Conservation (phyloP, 2,329 filamentous ascomycete species). For the Aphanoascus verrucosus region DNA sequence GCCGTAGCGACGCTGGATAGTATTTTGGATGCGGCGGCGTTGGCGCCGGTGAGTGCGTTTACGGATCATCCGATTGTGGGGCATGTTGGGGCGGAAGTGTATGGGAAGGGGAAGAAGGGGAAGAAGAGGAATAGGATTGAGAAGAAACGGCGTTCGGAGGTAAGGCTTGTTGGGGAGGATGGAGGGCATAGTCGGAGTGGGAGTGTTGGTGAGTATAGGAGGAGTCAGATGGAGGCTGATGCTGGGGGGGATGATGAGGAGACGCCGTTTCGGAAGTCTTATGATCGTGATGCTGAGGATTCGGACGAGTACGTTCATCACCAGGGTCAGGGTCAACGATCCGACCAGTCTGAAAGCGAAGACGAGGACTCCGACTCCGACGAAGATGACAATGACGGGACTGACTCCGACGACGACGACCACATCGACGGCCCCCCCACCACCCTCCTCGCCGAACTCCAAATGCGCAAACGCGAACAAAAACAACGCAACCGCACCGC, state of each 20-base stretch:
- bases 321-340: slow-evolving; percentile 15
- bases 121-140: slow-evolving; percentile 26
- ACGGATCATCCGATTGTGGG: slow-evolving; percentile 80
- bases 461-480: slow-evolving; percentile 80
- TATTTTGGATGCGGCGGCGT: slow-evolving; percentile 80
- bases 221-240: slow-evolving; percentile 18
- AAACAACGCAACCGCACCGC: slow-evolving; percentile 65
- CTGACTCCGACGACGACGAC: slow-evolving; percentile 31
- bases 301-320: not conserved
- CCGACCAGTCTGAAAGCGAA: slow-evolving; percentile 19
- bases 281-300: slow-evolving; percentile 14
- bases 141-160: slow-evolving; percentile 8
- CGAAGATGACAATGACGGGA: slow-evolving; percentile 22
- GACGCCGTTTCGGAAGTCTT: slow-evolving; percentile 15
- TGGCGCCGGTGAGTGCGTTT: slow-evolving; percentile 80
- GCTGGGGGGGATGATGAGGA: slow-evolving; percentile 16
- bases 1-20: slow-evolving; percentile 81
- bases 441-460: slow-evolving; percentile 82
- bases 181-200: slow-evolving; percentile 18
- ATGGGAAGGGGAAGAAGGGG: slow-evolving; percentile 44
- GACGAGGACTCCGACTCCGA: too few relatives aligned
- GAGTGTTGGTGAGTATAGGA: not conserved
- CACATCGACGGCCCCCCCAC: slow-evolving; percentile 63
- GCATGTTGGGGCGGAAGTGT: slow-evolving; percentile 62
- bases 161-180: not conserved